These are phyloP conservation scores for Colletotrichum magnum DNA, from an alignment of 2,329 filamentous ascomycete genomes.

Conservation along the genomic window DNA sequence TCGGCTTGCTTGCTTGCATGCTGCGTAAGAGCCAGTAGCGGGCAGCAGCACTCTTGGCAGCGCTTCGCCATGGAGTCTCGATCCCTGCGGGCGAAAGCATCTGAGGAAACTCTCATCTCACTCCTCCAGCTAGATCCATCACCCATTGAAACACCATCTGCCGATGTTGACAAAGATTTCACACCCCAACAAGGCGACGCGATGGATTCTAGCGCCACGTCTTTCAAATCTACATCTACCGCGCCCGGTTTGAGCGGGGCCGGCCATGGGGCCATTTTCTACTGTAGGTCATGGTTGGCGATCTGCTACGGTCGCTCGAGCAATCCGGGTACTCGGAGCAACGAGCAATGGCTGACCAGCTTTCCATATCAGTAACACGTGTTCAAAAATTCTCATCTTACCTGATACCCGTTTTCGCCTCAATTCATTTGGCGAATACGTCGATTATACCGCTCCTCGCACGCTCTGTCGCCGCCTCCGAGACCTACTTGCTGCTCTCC, in stretches of 20 bases:
- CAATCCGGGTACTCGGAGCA: constrained; percentile 43
- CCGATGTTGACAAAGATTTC: constrained; percentile 62
- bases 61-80: constrained; percentile 54
- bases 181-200: constrained; percentile 54
- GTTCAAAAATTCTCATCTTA: constrained; percentile 93
- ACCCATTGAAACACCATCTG: constrained; percentile 70
- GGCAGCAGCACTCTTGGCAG: background rate
- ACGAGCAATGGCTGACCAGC: constrained; percentile 6
- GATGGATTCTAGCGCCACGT: constrained; percentile 48
- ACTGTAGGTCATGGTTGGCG: constrained; percentile 67
- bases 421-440: constrained; percentile 85
- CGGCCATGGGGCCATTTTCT: constrained; percentile 81
- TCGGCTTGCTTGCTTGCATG: too few species aligned
- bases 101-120: constrained; percentile 42
- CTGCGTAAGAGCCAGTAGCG: background rate
- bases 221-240: constrained; percentile 59
- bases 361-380: constrained; percentile 69
- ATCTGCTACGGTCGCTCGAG: background rate
- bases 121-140: constrained; percentile 43
- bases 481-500: constrained; percentile 90
- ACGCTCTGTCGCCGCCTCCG: constrained; percentile 79
- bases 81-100: constrained; percentile 37
- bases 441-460: constrained; percentile 84
- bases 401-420: constrained; percentile 82
- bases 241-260: constrained; percentile 71